These are phyloP conservation scores for Stagonosporopsis rhizophila DNA, from an alignment of 2,329 filamentous ascomycete species.

Conservation along the genomic window DNA sequence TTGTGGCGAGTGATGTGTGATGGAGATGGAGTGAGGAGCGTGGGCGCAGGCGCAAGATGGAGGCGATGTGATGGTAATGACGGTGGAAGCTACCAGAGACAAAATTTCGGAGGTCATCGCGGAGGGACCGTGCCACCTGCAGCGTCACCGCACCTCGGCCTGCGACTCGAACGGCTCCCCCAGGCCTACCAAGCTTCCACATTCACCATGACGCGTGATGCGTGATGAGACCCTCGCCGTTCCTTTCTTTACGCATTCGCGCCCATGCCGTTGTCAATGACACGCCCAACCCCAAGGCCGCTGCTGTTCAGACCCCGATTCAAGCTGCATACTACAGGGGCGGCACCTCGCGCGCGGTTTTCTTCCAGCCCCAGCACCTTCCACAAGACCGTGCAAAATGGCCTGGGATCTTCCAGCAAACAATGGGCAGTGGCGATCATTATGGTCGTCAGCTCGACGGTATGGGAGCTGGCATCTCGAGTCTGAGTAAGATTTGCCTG, in stretches of 20 bases:
- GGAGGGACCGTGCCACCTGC: slow-evolving; percentile 11
- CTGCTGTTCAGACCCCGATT: slow-evolving; percentile 28
- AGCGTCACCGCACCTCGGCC: slow-evolving; percentile 26
- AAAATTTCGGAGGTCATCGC: slow-evolving; percentile 24
- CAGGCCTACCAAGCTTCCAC: background rate
- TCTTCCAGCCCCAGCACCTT: slow-evolving; percentile 63
- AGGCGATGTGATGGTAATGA: slow-evolving; percentile 23
- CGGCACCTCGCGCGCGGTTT: slow-evolving; percentile 72
- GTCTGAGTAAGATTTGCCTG: slow-evolving; percentile 74
- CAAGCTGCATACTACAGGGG: slow-evolving; percentile 69
- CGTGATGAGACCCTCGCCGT: slow-evolving; percentile 33
- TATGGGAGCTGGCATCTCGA: slow-evolving; percentile 72
- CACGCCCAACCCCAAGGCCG: slow-evolving; percentile 12
- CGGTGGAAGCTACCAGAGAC: slow-evolving; percentile 28
- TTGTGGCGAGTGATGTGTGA: slow-evolving; percentile 37
- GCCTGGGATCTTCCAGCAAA: slow-evolving; percentile 62
- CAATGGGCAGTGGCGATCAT: slow-evolving; percentile 70
- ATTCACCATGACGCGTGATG: slow-evolving; percentile 19
- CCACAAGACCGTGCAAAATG: slow-evolving; percentile 57
- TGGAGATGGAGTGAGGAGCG: background rate
- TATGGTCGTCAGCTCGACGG: slow-evolving; percentile 75
- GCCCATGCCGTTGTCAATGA: slow-evolving; percentile 17
- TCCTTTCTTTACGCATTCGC: slow-evolving; percentile 24
- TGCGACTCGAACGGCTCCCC: slow-evolving; percentile 24
- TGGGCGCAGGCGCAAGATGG: slow-evolving; percentile 4